phyloP scores from a whole-genome alignment of 78 protist species.

The Dictyostelium purpureum region DNA sequence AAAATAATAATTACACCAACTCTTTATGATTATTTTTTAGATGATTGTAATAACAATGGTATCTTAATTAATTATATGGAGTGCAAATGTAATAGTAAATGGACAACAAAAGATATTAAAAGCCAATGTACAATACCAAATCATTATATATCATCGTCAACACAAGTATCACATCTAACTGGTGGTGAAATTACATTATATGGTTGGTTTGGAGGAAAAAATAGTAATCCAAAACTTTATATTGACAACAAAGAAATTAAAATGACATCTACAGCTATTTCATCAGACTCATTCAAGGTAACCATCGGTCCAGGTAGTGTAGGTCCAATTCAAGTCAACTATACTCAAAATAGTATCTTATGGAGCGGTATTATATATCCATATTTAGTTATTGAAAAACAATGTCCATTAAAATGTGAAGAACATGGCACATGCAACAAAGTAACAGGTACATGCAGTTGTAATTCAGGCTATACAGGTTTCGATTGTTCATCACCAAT shows the following conservation, averaged over 20 bases:
- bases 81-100: neutral
- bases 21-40: neutral
- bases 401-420: neutral
- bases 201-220: neutral
- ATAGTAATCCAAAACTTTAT: neutral
- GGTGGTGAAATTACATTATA: neutral
- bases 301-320: neutral
- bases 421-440: neutral
- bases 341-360: neutral
- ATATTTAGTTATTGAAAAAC: neutral
- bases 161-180: neutral
- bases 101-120: neutral
- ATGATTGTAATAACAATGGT: constrained; percentile 4
- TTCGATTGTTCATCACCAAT: neutral
- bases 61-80: neutral
- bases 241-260: too few relatives aligned
- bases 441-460: neutral
- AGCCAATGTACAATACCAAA: neutral
- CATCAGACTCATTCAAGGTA: neutral
- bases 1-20: neutral
- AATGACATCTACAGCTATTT: too few relatives aligned
- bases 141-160: neutral
- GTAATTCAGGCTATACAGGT: neutral
- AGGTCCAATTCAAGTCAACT: neutral
- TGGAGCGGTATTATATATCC: neutral